Evolutionary conservation across 176 grass and related monocot species (phyloP), one percentile per base, ranked within the genome.

Genomic region (Pontederia crassipes): DNA sequence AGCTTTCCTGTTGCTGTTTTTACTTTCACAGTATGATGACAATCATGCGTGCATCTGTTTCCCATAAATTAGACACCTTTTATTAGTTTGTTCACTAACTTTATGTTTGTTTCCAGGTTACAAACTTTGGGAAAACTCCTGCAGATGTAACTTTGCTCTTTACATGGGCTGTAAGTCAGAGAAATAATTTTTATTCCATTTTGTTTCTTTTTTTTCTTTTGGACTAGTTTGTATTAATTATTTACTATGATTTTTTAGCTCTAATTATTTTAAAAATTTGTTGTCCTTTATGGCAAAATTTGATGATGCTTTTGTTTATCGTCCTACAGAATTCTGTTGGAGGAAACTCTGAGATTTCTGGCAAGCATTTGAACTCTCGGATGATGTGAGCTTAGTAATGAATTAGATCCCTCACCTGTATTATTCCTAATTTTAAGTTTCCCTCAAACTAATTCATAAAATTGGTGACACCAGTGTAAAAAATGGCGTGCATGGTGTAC

Each of bases 1-100:
- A 90, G 87, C 72, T 90, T 85, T 72, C 92, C 92, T 49, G 83
- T 78, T 80, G 72, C 92, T 62, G 87, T 90, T 48, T 96, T 96
- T 68, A 82, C 83, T 76, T 96, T 87, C 67, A 88, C 81, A 59
- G 92, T 96, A 90, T 12, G 46, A 50, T 14, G 8, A 13, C 14
- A 20, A 65, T 13, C 28, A 52, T 8, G 4, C 62, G 28, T 58
- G 9, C 61, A 68, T 51, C 45, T 65, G 29, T 28, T 55, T 26
- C 13, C 15, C 26, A 46, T 20, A 11, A 59, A 49, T 2, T 70
- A 14, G 12, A 48, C 52, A 28, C 45, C 32, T n/a, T 59, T 11
- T 27, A 12, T 70, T 71, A 61, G 58, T 64, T 9, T 32, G 15
- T 65, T 18, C 53, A 59, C 49, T 80, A 66, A 53, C 12, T 58